Evolutionary conservation across 129 eudicot species (phyloP), one percentile per base, ranked within the genome.

Genomic region (Mikania micrantha): DNA sequence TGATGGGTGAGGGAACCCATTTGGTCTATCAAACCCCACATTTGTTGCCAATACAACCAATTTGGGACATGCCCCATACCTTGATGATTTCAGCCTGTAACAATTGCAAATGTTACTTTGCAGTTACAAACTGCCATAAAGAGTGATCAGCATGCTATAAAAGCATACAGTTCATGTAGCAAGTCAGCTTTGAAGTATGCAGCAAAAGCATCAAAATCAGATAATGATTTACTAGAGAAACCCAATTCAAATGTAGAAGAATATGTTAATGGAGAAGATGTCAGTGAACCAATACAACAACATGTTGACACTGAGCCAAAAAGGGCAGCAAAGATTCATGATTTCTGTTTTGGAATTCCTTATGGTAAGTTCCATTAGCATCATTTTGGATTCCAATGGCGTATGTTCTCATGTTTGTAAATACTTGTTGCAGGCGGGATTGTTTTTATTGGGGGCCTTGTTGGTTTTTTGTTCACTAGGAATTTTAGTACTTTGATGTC

Each of bases 341-440:
- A 91, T 70, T 91, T 91, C 74, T 91, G 97, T 78, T 81, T 91
- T 66, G 97, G 97, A 63, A 91, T 91, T 64, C 97, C 97, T 17
- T 91, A 80, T 66, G 95, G 97, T 87, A 67, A 81, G 97, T 83
- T 48, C 39, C 62, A n/a, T 72, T 47, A 34, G 40, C 0, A 52
- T 50, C 20, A 45, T n/a, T 45, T 45, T 16, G 32, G 16, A 21
- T 56, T 56, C 13, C 27, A 56, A 9, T 31, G 20, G 36, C 32
- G 4, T 49, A 54, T 36, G 11, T 40, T 69, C 32, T 31, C 7
- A 59, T 32, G 32, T 29, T 59, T 31, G 47, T 60, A 17, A 62
- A 42, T 69, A 56, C 41, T 73, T 3, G 1, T 49, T 6, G 19
- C 73, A 91, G 97, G 97, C 73, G 97, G 90, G 21, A 66, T 91